These are phyloP conservation scores for Metschnikowia reukaufii DNA, from an alignment of 805 yeast genomes.

Conservation along the genomic window DNA sequence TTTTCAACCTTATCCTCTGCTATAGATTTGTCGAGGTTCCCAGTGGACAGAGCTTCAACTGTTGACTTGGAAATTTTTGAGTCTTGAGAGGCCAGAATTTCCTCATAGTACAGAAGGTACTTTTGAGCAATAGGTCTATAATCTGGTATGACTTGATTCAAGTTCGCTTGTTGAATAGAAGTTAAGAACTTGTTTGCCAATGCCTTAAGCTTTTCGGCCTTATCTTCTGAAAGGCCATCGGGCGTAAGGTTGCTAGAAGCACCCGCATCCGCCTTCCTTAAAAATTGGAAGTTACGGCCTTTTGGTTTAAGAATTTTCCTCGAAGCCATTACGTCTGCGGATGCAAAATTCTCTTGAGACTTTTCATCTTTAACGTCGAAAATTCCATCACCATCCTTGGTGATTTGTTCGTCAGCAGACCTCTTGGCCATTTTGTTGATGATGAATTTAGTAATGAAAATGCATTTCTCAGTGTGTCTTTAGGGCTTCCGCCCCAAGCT, in stretches of 20 bases:
- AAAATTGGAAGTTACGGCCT: constrained; percentile 17
- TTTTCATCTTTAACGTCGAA: constrained; percentile 37
- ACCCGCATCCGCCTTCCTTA: constrained; percentile 2
- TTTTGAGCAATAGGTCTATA: constrained; percentile 56
- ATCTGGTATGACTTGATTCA: constrained; percentile 51
- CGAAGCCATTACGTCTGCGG: constrained; percentile 59
- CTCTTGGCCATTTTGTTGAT: constrained; percentile 58
- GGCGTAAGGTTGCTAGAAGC: neutral
- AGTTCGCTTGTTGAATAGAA: constrained; percentile 44
- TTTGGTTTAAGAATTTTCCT: constrained; percentile 69
- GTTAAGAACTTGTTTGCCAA: constrained; percentile 60
- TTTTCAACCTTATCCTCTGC: neutral
- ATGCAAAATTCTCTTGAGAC: constrained; percentile 32
- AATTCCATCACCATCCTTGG: constrained; percentile 43
- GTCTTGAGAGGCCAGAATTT: constrained; percentile 23
- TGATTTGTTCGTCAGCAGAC: constrained; percentile 62
- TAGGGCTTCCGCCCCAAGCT: constrained; percentile 19
- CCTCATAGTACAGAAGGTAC: constrained; percentile 53
- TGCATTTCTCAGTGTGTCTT: neutral
- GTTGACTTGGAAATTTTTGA: neutral
- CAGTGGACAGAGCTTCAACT: neutral
- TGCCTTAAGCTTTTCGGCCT: constrained; percentile 56
- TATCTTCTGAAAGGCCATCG: constrained; percentile 23
- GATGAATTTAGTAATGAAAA: neutral
- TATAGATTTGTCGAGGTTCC: neutral